Evolutionary conservation across 495 filamentous ascomycete genomes (phyloP).

Genomic region (Cryomyces minteri): DNA sequence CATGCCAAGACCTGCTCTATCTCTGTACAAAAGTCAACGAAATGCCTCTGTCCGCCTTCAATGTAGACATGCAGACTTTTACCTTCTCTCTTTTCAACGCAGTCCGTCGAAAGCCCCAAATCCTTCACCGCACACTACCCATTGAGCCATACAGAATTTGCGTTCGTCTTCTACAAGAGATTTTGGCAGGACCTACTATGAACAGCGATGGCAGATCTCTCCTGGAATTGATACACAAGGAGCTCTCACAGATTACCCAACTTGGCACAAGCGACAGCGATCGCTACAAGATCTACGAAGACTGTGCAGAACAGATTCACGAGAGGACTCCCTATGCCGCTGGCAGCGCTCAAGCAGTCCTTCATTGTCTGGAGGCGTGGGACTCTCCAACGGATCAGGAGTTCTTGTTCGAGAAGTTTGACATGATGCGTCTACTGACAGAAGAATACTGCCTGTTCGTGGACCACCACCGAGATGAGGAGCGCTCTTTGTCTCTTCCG

Average conservation of each 20-base stretch:
- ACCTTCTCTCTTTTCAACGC: not conserved
- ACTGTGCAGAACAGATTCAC: slow-evolving; percentile 6
- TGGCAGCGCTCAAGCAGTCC: not conserved
- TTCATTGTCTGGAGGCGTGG: not conserved
- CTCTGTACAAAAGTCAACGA: slow-evolving; percentile 55
- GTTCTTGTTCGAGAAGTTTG: not conserved
- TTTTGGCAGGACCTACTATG: not conserved
- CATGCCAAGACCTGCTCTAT: slow-evolving; percentile 38
- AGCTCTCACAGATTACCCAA: not conserved
- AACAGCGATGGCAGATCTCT: not conserved
- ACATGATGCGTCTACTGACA: not conserved
- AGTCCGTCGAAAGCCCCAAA: not conserved
- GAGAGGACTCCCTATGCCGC: not conserved
- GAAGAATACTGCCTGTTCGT: not conserved
- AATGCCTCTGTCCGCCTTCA: slow-evolving; percentile 42
- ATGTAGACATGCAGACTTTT: slow-evolving; percentile 31
- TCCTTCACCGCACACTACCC: not conserved
- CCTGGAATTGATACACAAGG: not conserved
- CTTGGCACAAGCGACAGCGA: not conserved
- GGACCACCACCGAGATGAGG: not conserved
- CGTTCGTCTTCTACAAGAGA: not conserved
- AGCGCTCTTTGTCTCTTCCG: not conserved
- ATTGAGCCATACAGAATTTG: not conserved
- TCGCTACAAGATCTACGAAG: slow-evolving; percentile 9
- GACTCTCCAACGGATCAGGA: not conserved